These are phyloP conservation scores for Oryza brachyantha DNA, from an alignment of 176 grass and related monocot genomes.

Conservation along the genomic window DNA sequence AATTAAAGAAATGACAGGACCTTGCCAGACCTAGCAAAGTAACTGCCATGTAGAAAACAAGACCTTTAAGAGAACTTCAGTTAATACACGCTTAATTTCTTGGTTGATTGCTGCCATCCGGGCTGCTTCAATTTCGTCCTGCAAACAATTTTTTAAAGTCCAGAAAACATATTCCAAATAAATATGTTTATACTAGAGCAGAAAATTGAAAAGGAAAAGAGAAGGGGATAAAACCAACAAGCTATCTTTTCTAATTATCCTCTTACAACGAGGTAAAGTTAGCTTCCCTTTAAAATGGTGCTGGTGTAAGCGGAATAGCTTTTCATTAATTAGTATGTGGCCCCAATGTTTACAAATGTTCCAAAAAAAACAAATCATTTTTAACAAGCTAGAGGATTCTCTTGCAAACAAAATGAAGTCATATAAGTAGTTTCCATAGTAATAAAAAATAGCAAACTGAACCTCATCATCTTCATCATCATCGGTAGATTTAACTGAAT, in stretches of 20 bases:
- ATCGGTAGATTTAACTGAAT: conserved; percentile 66
- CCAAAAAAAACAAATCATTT: not conserved
- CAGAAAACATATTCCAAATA: conserved; percentile 20
- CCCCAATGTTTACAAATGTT: not conserved
- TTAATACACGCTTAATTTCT: conserved; percentile 94
- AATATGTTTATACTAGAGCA: not conserved
- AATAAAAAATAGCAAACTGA: conserved; percentile 18
- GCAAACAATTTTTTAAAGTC: conserved; percentile 29
- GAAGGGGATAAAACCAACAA: not conserved
- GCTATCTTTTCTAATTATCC: conserved; percentile 11
- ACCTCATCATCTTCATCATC: conserved; percentile 86
- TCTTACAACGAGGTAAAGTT: conserved; percentile 1
- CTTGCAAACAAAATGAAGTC: not conserved
- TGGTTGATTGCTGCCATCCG: conserved; percentile 66
- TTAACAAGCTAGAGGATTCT: not conserved
- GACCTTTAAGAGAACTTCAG: conserved; percentile 96
- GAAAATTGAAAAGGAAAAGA: not conserved
- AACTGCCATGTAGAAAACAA: conserved; percentile 13
- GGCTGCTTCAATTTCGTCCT: conserved; percentile 76
- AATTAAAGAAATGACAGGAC: not conserved
- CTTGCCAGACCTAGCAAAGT: conserved; percentile 2
- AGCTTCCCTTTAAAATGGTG: not conserved
- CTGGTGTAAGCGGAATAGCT: not conserved
- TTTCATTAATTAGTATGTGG: conserved; percentile 13
- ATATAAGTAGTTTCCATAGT: not conserved